Conservation (phyloP, 768 basidiomycete species). For the Russula earlei region DNA sequence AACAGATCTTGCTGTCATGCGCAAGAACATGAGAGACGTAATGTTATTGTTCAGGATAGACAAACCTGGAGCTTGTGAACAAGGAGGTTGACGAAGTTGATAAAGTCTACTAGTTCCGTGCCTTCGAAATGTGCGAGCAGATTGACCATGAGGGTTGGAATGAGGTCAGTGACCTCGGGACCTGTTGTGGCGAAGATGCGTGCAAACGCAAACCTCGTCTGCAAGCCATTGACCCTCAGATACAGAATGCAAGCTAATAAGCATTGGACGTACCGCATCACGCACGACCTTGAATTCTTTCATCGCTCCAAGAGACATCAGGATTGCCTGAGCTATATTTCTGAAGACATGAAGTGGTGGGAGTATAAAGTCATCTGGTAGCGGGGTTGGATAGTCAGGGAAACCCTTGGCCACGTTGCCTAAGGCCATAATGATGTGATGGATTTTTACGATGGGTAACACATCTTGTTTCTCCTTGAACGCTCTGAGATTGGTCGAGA, state of each 20-base stretch:
- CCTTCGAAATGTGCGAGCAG: conserved; percentile 90
- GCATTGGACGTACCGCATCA: conserved; percentile 63
- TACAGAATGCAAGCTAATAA: background rate
- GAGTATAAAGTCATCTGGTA: conserved; percentile 55
- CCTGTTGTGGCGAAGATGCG: conserved; percentile 87
- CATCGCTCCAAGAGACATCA: conserved; percentile 83
- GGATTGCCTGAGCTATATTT: conserved; percentile 76
- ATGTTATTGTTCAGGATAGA: background rate
- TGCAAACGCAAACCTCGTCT: conserved; percentile 92
- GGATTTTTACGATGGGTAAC: conserved; percentile 74
- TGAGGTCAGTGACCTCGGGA: conserved; percentile 73
- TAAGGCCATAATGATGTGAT: conserved; percentile 90
- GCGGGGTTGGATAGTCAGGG: conserved; percentile 73
- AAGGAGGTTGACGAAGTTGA: conserved; percentile 87
- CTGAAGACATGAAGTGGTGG: conserved; percentile 74
- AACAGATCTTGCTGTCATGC: conserved; percentile 65
- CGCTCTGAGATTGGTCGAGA: conserved; percentile 47
- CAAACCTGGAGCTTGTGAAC: conserved; percentile 84
- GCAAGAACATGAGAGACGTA: background rate
- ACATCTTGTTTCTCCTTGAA: conserved; percentile 55
- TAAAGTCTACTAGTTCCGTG: conserved; percentile 87
- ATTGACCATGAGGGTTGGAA: conserved; percentile 82
- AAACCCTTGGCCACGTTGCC: conserved; percentile 96
- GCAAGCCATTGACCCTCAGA: conserved; percentile 5
- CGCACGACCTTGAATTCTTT: conserved; percentile 79